Percentiles rank a stretch among this genome's conserved stretches.
Evolutionary conservation across 768 basidiomycete species (phyloP).

Genomic region (Termitomyces sp.): DNA sequence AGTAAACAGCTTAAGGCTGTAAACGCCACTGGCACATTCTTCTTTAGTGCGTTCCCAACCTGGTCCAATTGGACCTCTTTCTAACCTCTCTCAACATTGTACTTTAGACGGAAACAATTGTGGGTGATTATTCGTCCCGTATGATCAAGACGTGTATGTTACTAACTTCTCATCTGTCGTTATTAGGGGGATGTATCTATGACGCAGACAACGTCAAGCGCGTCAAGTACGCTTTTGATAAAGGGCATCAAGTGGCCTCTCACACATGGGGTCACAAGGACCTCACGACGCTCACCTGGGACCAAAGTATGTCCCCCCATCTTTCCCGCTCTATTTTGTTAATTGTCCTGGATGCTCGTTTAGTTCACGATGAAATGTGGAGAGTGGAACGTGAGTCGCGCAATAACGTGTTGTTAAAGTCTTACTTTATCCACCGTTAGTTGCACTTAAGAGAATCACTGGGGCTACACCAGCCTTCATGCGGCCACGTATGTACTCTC

Average conservation of each 20-base stretch:
- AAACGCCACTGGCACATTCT: constrained; percentile 25
- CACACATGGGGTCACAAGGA: constrained; percentile 30
- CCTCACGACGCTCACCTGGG: constrained; percentile 22
- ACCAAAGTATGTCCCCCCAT: constrained; percentile 17
- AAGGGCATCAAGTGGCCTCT: constrained; percentile 28
- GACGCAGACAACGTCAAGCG: constrained; percentile 18
- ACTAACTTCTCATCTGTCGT: neutral
- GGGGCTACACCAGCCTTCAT: constrained; percentile 18
- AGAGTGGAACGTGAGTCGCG: constrained; percentile 10
- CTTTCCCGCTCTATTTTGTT: neutral
- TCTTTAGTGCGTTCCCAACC: constrained; percentile 20
- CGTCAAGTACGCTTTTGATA: constrained; percentile 22
- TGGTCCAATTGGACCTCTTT: neutral
- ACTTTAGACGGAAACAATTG: constrained; percentile 23
- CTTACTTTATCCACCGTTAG: neutral
- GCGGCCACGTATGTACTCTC: constrained; percentile 15
- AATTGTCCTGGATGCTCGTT: neutral
- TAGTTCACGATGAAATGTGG: constrained; percentile 14
- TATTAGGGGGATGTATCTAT: constrained; percentile 27
- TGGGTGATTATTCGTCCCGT: constrained; percentile 4
- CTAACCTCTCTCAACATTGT: neutral
- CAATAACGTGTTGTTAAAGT: neutral
- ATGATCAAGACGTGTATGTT: neutral
- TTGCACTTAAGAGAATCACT: constrained; percentile 14
- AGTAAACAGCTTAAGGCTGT: constrained; percentile 6